These are phyloP conservation scores for Eucalyptus marginata DNA, from an alignment of 345 rosid species.

Conservation along the genomic window DNA sequence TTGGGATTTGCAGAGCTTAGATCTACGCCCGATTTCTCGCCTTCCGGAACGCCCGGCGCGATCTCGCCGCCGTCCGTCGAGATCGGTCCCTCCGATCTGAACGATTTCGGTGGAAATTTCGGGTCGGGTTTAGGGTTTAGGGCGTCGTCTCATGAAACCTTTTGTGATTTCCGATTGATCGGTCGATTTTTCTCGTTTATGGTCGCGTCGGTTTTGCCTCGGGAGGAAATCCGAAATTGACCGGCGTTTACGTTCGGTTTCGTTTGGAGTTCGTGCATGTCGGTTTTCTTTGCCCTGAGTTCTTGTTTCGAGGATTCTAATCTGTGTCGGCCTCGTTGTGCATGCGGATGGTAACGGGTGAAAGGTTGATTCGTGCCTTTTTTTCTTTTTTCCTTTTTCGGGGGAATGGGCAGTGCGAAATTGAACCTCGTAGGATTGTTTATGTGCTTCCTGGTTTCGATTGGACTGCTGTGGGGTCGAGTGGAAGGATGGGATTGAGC, in stretches of 20 bases:
- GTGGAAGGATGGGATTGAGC: background rate
- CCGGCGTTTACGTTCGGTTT: background rate
- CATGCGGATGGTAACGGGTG: background rate
- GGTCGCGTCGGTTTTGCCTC: background rate
- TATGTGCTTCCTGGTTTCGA: background rate
- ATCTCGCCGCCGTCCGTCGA: background rate
- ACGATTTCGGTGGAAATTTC: background rate
- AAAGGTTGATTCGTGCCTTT: background rate
- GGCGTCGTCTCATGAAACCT: background rate
- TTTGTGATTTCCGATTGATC: background rate
- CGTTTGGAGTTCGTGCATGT: background rate
- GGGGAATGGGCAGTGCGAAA: background rate
- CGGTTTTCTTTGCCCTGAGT: background rate
- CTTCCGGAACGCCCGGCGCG: background rate
- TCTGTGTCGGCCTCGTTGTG: background rate
- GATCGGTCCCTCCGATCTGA: background rate
- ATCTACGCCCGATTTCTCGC: background rate
- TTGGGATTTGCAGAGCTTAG: background rate
- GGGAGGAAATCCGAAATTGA: background rate
- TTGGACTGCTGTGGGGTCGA: background rate
- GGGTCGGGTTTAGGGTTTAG: background rate
- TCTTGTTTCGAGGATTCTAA: background rate
- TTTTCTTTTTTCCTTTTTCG: background rate
- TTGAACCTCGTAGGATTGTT: background rate
- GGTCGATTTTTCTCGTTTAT: background rate